Evolutionary conservation across 805 yeast genomes (phyloP).

Genomic region (Jamesozyma jinghongensis): DNA sequence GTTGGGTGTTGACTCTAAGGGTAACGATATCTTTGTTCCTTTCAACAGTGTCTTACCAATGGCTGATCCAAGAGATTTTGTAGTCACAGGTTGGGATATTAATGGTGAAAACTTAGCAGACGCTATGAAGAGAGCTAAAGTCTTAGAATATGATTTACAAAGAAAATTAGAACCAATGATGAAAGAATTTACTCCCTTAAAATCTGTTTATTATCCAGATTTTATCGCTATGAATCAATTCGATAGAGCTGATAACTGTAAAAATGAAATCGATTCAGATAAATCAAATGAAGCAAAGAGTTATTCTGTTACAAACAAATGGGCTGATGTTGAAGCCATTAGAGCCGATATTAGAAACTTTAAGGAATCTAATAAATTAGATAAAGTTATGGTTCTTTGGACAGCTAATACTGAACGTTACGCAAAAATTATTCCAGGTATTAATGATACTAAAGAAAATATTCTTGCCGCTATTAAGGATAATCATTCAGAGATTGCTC

Average conservation of each 20-base stretch:
- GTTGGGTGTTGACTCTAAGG: constrained; percentile 73
- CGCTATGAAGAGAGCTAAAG: constrained; percentile 80
- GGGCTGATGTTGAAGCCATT: constrained; percentile 82
- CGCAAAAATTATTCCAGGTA: constrained; percentile 65
- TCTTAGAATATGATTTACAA: constrained; percentile 78
- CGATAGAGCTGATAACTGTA: constrained; percentile 82
- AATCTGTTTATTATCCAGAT: constrained; percentile 89
- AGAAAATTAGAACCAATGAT: constrained; percentile 58
- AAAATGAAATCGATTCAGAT: constrained; percentile 1
- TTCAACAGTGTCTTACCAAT: constrained; percentile 84
- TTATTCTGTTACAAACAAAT: constrained; percentile 52
- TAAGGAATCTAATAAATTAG: constrained; percentile 62
- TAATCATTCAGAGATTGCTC: constrained; percentile 78
- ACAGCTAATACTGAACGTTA: constrained; percentile 96
- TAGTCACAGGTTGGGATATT: constrained; percentile 94
- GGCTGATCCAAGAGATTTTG: constrained; percentile 82
- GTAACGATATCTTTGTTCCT: constrained; percentile 86
- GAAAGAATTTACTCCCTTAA: constrained; percentile 57
- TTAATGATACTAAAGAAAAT: constrained; percentile 83
- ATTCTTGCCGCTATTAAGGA: constrained; percentile 61
- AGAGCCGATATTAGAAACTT: constrained; percentile 76
- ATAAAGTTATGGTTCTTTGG: constrained; percentile 87
- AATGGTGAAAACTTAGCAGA: constrained; percentile 57
- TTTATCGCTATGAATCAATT: constrained; percentile 92
- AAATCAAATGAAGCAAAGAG: constrained; percentile 26